These are phyloP conservation scores for Cubamyces sp. DNA, from an alignment of 768 basidiomycete genomes.

Conservation along the genomic window DNA sequence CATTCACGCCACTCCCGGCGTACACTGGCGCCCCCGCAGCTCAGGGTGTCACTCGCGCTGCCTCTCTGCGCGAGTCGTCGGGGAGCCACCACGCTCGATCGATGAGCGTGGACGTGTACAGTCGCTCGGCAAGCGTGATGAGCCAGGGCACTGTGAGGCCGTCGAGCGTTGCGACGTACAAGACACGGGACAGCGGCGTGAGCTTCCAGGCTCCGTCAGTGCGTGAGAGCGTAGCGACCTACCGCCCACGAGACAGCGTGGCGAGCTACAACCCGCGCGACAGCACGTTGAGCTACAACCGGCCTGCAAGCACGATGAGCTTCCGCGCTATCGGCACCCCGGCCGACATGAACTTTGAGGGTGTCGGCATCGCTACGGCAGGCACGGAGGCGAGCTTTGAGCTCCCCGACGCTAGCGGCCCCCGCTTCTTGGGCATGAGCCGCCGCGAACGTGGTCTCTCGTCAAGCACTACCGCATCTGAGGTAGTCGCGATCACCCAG, in stretches of 20 bases:
- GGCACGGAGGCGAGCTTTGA: constrained; percentile 7
- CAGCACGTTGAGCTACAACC: constrained; percentile 51
- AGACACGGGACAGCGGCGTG: constrained; percentile 12
- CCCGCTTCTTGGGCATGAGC: constrained; percentile 12
- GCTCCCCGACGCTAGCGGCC: background rate
- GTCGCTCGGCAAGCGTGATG: background rate
- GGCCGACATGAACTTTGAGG: background rate
- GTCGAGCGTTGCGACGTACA: constrained; percentile 6
- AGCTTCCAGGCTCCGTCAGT: constrained; percentile 1
- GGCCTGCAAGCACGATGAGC: constrained; percentile 10
- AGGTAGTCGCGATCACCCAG: constrained; percentile 54
- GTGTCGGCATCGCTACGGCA: background rate
- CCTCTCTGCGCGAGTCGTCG: constrained; percentile 1
- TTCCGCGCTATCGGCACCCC: constrained; percentile 20
- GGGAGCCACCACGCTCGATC: background rate
- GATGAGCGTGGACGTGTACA: constrained; percentile 2
- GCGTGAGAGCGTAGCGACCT: background rate
- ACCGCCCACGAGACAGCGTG: constrained; percentile 1
- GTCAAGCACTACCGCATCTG: constrained; percentile 41
- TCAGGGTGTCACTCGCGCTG: background rate
- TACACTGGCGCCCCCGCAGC: background rate
- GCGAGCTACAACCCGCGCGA: constrained; percentile 29
- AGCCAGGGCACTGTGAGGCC: background rate
- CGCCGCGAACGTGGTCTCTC: constrained; percentile 31
- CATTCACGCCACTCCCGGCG: constrained; percentile 14